A percentile compares a stretch with the other conserved stretches of the same genome.
Evolutionary conservation across 2,329 filamentous ascomycete species (phyloP).

Genomic region (Monosporascus sp.): DNA sequence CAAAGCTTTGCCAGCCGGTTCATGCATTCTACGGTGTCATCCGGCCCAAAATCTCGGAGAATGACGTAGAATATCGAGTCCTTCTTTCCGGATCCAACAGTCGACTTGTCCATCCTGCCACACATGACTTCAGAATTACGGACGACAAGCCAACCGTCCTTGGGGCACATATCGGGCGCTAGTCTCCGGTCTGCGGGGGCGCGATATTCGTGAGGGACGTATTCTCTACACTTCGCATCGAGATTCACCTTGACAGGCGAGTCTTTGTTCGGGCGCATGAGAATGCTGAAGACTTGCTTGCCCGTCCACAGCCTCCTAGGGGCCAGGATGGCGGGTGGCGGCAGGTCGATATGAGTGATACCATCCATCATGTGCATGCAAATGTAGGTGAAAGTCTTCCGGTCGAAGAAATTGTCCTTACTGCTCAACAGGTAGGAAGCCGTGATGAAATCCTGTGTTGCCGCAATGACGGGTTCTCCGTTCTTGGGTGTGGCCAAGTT

Average conservation of each 20-base stretch:
- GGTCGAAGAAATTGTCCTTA: constrained; percentile 90
- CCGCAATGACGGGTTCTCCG: constrained; percentile 94
- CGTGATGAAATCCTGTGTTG: constrained; percentile 99
- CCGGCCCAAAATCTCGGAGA: constrained; percentile 87
- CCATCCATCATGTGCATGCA: constrained; percentile 92
- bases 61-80: constrained; percentile 97
- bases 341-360: constrained; percentile 72
- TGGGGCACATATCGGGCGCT: constrained; percentile 68
- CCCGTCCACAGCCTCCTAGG: constrained; percentile 90
- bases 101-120: constrained; percentile 95
- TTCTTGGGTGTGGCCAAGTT: constrained; percentile 96
- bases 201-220: constrained; percentile 42
- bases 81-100: constrained; percentile 95
- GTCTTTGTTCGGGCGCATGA: constrained; percentile 84
- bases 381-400: constrained; percentile 81
- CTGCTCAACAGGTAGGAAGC: constrained; percentile 85
- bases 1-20: constrained; percentile 88
- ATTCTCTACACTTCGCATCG: constrained; percentile 86
- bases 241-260: constrained; percentile 83
- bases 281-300: constrained; percentile 89
- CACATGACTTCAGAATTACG: constrained; percentile 98
- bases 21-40: constrained; percentile 86
- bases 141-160: constrained; percentile 87
- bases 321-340: constrained; percentile 79
- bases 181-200: constrained; percentile 43